Base-by-base conservation (phyloP, 2,329 filamentous ascomycete species). In the Aspergillus quadricinctus region DNA sequence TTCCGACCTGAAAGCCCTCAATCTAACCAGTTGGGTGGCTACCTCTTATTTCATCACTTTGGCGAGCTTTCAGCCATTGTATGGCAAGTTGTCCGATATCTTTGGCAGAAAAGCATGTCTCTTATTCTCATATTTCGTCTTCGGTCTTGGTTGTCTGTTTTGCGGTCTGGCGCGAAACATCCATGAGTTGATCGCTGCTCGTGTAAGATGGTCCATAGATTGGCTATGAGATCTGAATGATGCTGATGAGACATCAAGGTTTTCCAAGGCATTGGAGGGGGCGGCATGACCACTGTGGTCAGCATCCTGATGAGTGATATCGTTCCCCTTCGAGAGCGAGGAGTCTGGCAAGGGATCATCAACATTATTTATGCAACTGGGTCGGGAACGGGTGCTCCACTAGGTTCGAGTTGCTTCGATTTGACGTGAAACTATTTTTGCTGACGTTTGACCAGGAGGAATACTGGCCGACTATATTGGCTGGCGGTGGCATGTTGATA, bases 11-110 rank as follows among this genome's bases (percentile, higher is more conserved):
- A 79, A 89, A 52, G 88, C 89, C 1, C 78, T 93, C 52, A 90
- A 88, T 67, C 83, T 83, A 61, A 90, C 88, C 3, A 88, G 84
- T 52, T 92, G 89, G 88, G 87, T 92, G 57, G 88, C 88, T 28
- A 85, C 83, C 27, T 80, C 80, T 29, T 81, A 92, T 69, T 88
- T 91, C 64, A 78, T 92, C 52, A 90, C 88, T 1, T 74, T 90
- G 52, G 89, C 88, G 3, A 86, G 86, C 23, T 90, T 88, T 63
- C 89, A 92, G 68, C 89, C 88, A 61, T 58, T 87, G 69, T 83
- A 81, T 57, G 82, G 80, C 0, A 84, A 85, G 61, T 65, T 85
- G n/a, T 83, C 81, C 61, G 81, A 84, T 64, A 80, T 84, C 17
- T 86, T 83, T 63, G 83, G 83, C 6, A 79, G 83, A 1, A 83